Evolutionary conservation across 169 alveolate genomes (phyloP).

Genomic region (Eimeria zaria): DNA sequence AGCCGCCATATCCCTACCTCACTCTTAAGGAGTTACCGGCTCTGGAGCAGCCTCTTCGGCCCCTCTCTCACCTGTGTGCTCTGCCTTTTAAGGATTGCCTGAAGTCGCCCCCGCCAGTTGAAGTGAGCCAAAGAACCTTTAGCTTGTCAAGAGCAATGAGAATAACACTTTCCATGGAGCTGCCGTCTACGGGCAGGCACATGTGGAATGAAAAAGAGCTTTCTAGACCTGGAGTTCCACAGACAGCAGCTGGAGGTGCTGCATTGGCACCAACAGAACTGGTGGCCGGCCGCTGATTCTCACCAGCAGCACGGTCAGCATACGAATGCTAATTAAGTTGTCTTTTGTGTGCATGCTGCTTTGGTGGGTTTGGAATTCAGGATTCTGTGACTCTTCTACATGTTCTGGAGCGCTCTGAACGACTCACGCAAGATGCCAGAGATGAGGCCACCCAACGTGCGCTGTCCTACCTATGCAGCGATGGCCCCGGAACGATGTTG

Average conservation of each 20-base stretch:
- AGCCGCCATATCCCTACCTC: constrained; percentile 49
- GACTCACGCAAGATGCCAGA: constrained; percentile 11
- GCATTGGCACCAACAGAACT: background rate
- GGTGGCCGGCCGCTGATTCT: background rate
- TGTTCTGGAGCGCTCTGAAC: constrained; percentile 51
- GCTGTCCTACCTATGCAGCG: constrained; percentile 26
- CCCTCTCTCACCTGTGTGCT: background rate
- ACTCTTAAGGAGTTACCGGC: constrained; percentile 40
- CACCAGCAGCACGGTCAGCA: background rate
- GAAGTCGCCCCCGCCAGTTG: constrained; percentile 7
- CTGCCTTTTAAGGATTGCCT: constrained; percentile 15
- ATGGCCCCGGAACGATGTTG: constrained; percentile 58
- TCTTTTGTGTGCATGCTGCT: background rate
- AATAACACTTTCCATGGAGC: background rate
- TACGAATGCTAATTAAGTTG: background rate
- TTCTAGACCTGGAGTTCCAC: background rate
- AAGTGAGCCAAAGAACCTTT: constrained; percentile 9
- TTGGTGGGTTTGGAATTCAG: constrained; percentile 35
- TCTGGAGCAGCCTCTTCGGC: constrained; percentile 46
- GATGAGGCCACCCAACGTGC: constrained; percentile 60
- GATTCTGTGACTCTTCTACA: constrained; percentile 9
- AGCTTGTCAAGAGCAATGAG: background rate
- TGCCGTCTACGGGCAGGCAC: too few relatives aligned
- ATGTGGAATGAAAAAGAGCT: too few relatives aligned
- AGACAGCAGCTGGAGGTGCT: background rate